A percentile compares a stretch with the other conserved stretches of the same genome.
Evolutionary conservation across 192 early-diverging fungal species (phyloP).

Genomic region (Coemansia sp.): DNA sequence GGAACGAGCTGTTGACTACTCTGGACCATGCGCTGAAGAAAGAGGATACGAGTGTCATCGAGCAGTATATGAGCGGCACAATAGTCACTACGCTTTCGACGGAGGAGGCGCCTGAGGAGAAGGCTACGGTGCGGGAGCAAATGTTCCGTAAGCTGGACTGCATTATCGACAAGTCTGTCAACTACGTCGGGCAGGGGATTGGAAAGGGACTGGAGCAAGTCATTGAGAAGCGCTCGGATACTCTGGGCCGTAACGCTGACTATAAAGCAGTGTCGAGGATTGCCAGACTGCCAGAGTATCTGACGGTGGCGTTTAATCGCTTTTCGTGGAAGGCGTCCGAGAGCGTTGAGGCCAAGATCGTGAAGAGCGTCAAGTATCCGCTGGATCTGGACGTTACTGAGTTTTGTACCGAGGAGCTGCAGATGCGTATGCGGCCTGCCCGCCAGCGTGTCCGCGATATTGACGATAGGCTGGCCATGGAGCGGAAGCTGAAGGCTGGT

Average conservation of each 20-base stretch:
- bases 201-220: constrained; percentile 72
- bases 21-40: constrained; percentile 43
- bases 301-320: constrained; percentile 89
- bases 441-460: constrained; percentile 69
- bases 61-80: constrained; percentile 81
- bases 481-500: constrained; percentile 56
- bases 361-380: constrained; percentile 95
- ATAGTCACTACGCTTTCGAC: constrained; percentile 56
- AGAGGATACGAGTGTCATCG: constrained; percentile 49
- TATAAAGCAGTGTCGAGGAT: constrained; percentile 80
- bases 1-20: constrained; percentile 81
- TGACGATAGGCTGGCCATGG: constrained; percentile 67
- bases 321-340: constrained; percentile 94
- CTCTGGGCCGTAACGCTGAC: constrained; percentile 75
- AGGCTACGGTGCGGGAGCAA: constrained; percentile 62
- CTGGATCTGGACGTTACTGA: constrained; percentile 87
- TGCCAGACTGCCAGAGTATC: constrained; percentile 83
- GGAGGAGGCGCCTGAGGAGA: constrained; percentile 80
- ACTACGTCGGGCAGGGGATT: constrained; percentile 49
- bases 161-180: constrained; percentile 61
- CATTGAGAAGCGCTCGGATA: constrained; percentile 88
- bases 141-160: constrained; percentile 79
- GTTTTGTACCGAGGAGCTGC: constrained; percentile 83
- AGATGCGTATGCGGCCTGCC: constrained; percentile 69
- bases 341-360: constrained; percentile 85